These are phyloP conservation scores for Trichoderma asperellum DNA, from an alignment of 2,329 filamentous ascomycete genomes.

Conservation along the genomic window DNA sequence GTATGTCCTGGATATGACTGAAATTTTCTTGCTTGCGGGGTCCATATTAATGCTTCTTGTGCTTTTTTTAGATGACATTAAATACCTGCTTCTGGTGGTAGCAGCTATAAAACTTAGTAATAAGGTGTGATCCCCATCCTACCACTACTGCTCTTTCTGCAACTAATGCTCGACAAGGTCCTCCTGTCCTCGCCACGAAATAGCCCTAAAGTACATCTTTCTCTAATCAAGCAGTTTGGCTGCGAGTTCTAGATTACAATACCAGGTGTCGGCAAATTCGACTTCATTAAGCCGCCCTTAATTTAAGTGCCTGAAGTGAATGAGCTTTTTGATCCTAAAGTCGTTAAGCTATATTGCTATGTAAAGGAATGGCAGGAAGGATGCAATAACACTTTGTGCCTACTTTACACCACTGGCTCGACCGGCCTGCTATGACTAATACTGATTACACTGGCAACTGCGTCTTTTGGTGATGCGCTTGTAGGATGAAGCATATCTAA, in stretches of 20 bases:
- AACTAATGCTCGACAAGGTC: background rate
- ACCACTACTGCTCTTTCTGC: background rate
- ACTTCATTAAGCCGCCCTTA: background rate
- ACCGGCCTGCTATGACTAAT: background rate
- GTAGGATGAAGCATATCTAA: background rate
- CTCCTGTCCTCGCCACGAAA: background rate
- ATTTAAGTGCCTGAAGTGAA: background rate
- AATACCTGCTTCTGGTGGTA: background rate
- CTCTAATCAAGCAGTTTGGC: background rate
- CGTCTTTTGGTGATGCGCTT: background rate
- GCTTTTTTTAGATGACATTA: background rate
- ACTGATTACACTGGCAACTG: background rate
- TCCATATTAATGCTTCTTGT: background rate
- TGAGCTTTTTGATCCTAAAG: background rate
- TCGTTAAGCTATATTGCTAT: background rate
- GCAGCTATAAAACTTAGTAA: background rate
- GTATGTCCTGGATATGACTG: background rate
- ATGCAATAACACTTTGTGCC: background rate
- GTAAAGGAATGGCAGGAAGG: background rate
- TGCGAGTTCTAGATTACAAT: background rate
- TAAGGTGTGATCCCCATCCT: background rate
- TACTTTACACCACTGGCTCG: background rate
- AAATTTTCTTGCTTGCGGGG: background rate
- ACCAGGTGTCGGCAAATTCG: background rate
- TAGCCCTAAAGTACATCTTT: background rate